Conservation (phyloP, 2,329 filamentous ascomycete genomes). For the Diplodia corticola region DNA sequence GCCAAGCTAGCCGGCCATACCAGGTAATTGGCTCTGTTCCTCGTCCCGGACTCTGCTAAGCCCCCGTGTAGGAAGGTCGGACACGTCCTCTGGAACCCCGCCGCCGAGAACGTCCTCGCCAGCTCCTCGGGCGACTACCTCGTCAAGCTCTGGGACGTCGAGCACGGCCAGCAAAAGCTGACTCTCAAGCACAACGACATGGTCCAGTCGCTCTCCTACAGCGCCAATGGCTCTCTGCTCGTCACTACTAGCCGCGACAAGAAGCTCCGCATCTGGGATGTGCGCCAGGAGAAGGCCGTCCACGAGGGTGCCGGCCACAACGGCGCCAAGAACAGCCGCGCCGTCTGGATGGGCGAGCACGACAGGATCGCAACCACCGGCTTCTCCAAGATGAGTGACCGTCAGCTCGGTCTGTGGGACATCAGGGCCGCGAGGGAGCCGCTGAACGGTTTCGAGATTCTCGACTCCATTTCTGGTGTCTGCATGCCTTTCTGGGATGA, state of each 20-base stretch:
- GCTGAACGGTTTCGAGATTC: conserved; percentile 82
- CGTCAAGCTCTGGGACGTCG: conserved; percentile 94
- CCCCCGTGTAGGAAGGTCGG: conserved; percentile 75
- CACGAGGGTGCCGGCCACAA: conserved; percentile 83
- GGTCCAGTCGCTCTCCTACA: conserved; percentile 95
- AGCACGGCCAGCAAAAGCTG: conserved; percentile 71
- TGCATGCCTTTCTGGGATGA: conserved; percentile 99
- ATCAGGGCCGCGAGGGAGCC: conserved; percentile 76
- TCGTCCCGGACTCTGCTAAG: conserved; percentile 25
- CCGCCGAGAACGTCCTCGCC: conserved; percentile 91
- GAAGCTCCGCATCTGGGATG: conserved; percentile 97
- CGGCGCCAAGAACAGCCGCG: conserved; percentile 95
- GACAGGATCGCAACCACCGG: conserved; percentile 95
- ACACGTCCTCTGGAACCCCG: conserved; percentile 96
- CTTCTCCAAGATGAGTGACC: conserved; percentile 97
- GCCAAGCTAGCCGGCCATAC: conserved; percentile 84
- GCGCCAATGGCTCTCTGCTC: conserved; percentile 79
- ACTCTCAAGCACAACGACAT: conserved; percentile 86
- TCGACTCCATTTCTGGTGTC: conserved; percentile 95
- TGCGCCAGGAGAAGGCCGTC: conserved; percentile 83
- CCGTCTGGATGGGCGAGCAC: conserved; percentile 95
- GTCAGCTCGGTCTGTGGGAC: conserved; percentile 95
- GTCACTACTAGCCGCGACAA: conserved; percentile 97
- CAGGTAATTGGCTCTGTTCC: conserved; percentile 54
- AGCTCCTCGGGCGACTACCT: conserved; percentile 94